A percentile compares a stretch with the other conserved stretches of the same genome.
Conservation (phyloP, 352 stramenopile genomes). For the Thraustochytrium striatum region DNA sequence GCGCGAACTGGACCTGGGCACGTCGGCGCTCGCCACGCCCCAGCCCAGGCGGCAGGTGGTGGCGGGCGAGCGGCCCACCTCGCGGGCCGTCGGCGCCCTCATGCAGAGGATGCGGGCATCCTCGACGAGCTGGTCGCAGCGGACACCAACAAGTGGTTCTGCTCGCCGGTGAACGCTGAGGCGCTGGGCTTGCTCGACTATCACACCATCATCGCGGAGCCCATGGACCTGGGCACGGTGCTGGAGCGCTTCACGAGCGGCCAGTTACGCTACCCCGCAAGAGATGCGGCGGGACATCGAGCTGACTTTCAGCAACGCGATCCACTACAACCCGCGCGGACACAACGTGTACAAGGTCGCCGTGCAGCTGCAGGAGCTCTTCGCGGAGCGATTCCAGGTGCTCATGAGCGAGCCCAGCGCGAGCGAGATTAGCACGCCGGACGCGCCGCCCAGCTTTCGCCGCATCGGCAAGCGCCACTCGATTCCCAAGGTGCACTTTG, state of each 20-base stretch:
- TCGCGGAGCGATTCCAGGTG: background rate
- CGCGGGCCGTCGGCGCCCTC: background rate
- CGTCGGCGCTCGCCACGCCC: background rate
- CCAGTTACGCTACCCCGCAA: constrained; percentile 30
- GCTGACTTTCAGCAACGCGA: constrained; percentile 80
- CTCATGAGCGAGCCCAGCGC: background rate
- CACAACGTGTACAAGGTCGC: constrained; percentile 62
- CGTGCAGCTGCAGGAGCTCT: background rate
- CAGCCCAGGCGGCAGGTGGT: background rate
- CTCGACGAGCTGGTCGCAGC: constrained; percentile 25
- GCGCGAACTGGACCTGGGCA: background rate
- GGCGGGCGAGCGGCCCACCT: background rate
- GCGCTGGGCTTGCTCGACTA: constrained; percentile 54
- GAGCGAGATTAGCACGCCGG: background rate
- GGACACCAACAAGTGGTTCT: constrained; percentile 51
- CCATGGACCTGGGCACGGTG: constrained; percentile 55
- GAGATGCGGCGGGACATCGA: constrained; percentile 51
- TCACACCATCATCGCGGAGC: constrained; percentile 44
- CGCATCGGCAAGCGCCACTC: constrained; percentile 32
- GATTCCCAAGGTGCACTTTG: constrained; percentile 36
- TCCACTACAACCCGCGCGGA: constrained; percentile 69
- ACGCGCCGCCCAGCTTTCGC: background rate
- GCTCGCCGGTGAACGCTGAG: constrained; percentile 50
- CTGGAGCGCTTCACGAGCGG: background rate
- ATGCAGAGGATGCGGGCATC: constrained; percentile 2